Evolutionary conservation across 805 yeast genomes (phyloP).

Genomic region (Hanseniaspora hatyaiensis): DNA sequence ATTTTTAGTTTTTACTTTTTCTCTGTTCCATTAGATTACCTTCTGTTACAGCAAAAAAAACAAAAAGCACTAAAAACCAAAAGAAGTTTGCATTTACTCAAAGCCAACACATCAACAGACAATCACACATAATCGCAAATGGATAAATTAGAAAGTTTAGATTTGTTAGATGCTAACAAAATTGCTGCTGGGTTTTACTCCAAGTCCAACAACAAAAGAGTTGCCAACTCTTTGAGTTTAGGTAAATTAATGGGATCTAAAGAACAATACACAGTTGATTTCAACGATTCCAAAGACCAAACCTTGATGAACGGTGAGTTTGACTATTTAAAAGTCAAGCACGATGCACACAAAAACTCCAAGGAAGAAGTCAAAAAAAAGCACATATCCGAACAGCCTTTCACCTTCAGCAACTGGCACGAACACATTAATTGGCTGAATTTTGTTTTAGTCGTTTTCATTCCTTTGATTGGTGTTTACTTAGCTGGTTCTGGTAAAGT

Average conservation of each 20-base stretch:
- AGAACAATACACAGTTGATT: constrained; percentile 54
- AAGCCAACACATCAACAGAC: neutral
- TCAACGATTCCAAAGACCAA: constrained; percentile 30
- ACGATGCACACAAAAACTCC: constrained; percentile 31
- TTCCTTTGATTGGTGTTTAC: constrained; percentile 47
- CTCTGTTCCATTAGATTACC: too few species aligned
- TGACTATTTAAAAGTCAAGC: constrained; percentile 15
- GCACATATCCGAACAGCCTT: constrained; percentile 69
- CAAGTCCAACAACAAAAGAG: constrained; percentile 47
- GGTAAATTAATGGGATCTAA: constrained; percentile 76
- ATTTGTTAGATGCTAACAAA: constrained; percentile 59
- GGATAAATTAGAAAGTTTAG: constrained; percentile 31
- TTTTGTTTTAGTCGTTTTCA: constrained; percentile 46
- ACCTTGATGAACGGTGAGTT: constrained; percentile 36
- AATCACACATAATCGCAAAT: constrained; percentile 2
- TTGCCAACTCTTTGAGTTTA: constrained; percentile 69
- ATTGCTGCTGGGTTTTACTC: constrained; percentile 54
- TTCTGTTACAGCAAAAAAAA: too few species aligned
- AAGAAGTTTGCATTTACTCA: too few species aligned
- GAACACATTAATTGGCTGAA: constrained; percentile 72
- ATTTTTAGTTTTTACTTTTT: too few species aligned
- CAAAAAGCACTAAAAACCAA: too few species aligned
- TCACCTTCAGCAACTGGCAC: constrained; percentile 64
- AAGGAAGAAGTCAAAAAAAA: constrained; percentile 21
- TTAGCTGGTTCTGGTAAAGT: constrained; percentile 33